phyloP scores from a whole-genome alignment of 768 basidiomycete species.

The Trametes cingulata region DNA sequence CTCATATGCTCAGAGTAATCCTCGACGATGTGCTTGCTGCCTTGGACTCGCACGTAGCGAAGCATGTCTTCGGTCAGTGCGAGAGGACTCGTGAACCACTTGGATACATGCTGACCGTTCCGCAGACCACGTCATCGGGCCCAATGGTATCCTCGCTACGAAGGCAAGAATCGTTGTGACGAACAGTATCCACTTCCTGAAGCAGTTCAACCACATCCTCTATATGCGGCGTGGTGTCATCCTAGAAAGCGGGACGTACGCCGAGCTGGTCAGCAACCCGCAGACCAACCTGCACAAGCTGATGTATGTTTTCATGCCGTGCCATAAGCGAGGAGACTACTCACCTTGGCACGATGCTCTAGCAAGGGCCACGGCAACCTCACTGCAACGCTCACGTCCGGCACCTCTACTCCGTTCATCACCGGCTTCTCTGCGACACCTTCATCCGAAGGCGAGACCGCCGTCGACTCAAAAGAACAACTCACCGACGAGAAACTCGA shows the following conservation, averaged over 20 bases:
- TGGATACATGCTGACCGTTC: conserved; percentile 5
- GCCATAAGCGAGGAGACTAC: neutral
- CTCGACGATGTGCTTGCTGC: conserved; percentile 91
- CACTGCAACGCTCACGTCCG: conserved; percentile 21
- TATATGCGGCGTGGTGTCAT: conserved; percentile 84
- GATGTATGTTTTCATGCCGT: conserved; percentile 50
- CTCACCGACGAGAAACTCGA: conserved; percentile 31
- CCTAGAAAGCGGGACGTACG: conserved; percentile 71
- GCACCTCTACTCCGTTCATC: conserved; percentile 34
- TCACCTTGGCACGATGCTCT: neutral
- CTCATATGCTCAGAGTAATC: conserved; percentile 51
- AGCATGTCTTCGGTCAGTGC: conserved; percentile 73
- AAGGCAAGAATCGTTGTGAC: conserved; percentile 88
- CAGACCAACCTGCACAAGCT: conserved; percentile 73
- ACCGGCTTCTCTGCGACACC: conserved; percentile 31
- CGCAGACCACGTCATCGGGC: conserved; percentile 83
- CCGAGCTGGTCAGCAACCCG: conserved; percentile 55
- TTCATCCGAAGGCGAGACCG: conserved; percentile 27
- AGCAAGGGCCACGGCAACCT: conserved; percentile 33
- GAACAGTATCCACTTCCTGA: conserved; percentile 83
- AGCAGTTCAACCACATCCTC: conserved; percentile 70
- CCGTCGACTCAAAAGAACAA: conserved; percentile 22
- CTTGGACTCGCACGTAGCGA: conserved; percentile 84
- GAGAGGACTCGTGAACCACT: neutral
- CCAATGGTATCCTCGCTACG: conserved; percentile 73